These are phyloP conservation scores for Talaromyces sp. DNA, from an alignment of 2,329 filamentous ascomycete genomes.

Conservation along the genomic window DNA sequence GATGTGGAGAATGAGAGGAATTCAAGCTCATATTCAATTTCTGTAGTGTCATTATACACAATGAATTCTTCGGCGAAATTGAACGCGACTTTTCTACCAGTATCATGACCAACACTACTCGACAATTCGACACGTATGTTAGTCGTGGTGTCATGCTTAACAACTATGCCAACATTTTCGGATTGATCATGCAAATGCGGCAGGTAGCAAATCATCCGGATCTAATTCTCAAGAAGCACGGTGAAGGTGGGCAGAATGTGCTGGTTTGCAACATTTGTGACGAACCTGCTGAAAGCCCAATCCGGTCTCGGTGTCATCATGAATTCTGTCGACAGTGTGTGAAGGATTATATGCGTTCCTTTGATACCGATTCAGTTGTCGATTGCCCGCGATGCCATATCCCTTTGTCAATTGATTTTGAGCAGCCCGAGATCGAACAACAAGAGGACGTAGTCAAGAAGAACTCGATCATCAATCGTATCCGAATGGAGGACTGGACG, in stretches of 20 bases:
- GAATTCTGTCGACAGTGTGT: constrained; percentile 83
- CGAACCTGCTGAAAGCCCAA: constrained; percentile 89
- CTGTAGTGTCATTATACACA: constrained; percentile 67
- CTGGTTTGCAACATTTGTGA: constrained; percentile 93
- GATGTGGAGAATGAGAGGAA: background rate
- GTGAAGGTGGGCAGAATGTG: constrained; percentile 80
- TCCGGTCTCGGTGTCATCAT: constrained; percentile 86
- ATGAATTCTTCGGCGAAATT: constrained; percentile 93
- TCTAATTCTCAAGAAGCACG: constrained; percentile 82
- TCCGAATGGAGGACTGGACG: constrained; percentile 98
- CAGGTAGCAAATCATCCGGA: constrained; percentile 97
- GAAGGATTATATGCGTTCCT: constrained; percentile 72
- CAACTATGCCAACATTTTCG: constrained; percentile 98
- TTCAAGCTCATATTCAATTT: constrained; percentile 1
- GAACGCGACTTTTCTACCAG: constrained; percentile 93
- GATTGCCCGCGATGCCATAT: constrained; percentile 89
- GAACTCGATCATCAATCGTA: constrained; percentile 95
- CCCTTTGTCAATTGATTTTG: constrained; percentile 79
- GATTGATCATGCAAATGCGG: constrained; percentile 98
- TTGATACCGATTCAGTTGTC: constrained; percentile 55
- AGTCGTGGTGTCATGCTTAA: constrained; percentile 89
- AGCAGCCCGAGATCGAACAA: constrained; percentile 92
- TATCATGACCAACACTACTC: constrained; percentile 86
- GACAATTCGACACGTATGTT: constrained; percentile 93
- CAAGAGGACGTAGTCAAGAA: constrained; percentile 84